Evolutionary conservation across 108 stramenopile genomes (phyloP), one percentile per base, ranked within the genome.

Genomic region (Skeletonema tropicum): DNA sequence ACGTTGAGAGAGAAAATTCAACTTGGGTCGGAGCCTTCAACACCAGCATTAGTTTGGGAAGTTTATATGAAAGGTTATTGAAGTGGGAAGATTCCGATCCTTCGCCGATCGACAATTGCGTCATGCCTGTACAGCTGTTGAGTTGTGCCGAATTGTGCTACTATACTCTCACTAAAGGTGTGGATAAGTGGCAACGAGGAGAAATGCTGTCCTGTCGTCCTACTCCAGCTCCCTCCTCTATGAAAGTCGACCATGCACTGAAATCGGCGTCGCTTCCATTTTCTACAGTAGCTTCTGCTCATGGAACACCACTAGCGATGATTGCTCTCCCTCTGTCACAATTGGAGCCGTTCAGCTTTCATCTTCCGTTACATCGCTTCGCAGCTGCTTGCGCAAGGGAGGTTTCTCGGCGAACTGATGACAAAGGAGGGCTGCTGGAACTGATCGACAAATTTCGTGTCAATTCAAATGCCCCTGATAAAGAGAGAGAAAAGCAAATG

Each of bases 21-120:
- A 90, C 88, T 0, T 98, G 98, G 98, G 94, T 97, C 15, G 86
- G 85, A 31, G 95, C 98, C 13, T 98, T 98, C 80, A 98, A 98
- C 74, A 84, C 90, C 10, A 86, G 87, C 62, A 97, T 98, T 31
- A 86, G 84, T 42, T 62, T 94, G 35, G 91, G 90, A 38, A 87
- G 86, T 76, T 57, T 96, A 6, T 96, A 89, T 73, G 95, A 96
- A 70, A 75, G 91, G 14, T 66, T 96, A 15, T 66, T 93, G 17
- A 83, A 79, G 49, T 96, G 94, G 94, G 84, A 94, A 17, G 89
- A 89, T 79, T 67, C 86, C 15, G 64, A 83, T 66, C 87, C 89
- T 57, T 85, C 88, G 3, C 79, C 87, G 29, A 82, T 87, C 5
- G 67, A 57, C 12, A 83, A 86, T 64, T 68, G 10, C n/a, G 48